Evolutionary conservation across 257 asterid genomes (phyloP).

Genomic region (Haberlea rhodopensis): DNA sequence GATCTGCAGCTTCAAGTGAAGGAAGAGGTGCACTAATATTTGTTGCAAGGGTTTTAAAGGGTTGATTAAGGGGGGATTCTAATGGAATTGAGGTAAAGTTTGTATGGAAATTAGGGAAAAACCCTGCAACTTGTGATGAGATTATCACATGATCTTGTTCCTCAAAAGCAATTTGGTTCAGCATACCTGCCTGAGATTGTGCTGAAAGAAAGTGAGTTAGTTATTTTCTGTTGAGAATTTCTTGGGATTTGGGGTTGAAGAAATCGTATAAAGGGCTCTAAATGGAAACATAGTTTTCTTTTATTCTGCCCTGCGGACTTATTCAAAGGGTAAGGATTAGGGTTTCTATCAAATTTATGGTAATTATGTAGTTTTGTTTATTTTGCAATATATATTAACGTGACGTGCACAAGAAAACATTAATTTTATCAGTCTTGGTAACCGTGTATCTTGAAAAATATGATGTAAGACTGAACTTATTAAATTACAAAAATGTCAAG

Average conservation of each 20-base stretch:
- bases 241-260: not conserved
- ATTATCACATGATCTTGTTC: constrained; percentile 51
- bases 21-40: not conserved
- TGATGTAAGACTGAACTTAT: too few species aligned
- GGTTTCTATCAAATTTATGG: constrained; percentile 15
- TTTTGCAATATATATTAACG: too few species aligned
- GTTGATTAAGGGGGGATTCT: not conserved
- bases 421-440: too few species aligned
- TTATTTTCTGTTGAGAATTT: not conserved
- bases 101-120: constrained; percentile 42
- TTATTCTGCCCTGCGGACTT: not conserved
- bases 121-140: constrained; percentile 56
- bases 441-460: too few species aligned
- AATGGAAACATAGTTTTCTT: not conserved
- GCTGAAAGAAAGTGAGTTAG: constrained; percentile 28
- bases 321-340: constrained; percentile 19
- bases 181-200: constrained; percentile 29
- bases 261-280: not conserved
- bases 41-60: not conserved
- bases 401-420: too few species aligned
- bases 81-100: constrained; percentile 12
- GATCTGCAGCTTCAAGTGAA: not conserved
- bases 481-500: too few species aligned
- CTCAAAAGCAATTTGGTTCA: constrained; percentile 56
- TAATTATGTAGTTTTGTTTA: too few species aligned